phyloP scores from a whole-genome alignment of 73 alveolate genomes.

The Uronychia setigera region DNA sequence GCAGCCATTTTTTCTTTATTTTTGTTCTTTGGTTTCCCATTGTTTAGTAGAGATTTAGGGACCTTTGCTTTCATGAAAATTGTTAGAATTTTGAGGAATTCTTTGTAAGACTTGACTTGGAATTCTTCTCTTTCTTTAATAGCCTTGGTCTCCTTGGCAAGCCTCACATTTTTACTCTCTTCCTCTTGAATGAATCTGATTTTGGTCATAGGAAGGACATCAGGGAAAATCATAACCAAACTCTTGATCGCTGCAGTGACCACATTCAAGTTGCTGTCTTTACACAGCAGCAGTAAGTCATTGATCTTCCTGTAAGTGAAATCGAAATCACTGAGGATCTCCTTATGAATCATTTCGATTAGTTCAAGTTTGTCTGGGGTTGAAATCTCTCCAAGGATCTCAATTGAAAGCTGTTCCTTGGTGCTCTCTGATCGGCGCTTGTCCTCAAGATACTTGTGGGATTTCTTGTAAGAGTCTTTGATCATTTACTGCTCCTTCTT shows the following conservation, averaged over 20 bases:
- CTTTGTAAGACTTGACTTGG: constrained; percentile 34
- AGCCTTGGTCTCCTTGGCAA: constrained; percentile 34
- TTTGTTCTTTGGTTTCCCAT: background rate
- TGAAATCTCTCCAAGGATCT: constrained; percentile 14
- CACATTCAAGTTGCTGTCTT: constrained; percentile 42
- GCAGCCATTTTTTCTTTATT: too few species aligned
- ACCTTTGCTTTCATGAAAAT: constrained; percentile 31
- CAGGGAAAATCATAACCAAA: constrained; percentile 35
- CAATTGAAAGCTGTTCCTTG: constrained; percentile 18
- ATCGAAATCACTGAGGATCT: constrained; percentile 14
- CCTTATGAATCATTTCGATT: constrained; percentile 17
- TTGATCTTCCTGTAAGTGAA: constrained; percentile 32
- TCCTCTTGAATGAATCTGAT: constrained; percentile 33
- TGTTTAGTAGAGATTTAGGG: background rate
- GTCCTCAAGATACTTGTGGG: background rate
- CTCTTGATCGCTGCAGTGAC: constrained; percentile 16
- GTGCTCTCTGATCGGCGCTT: constrained; percentile 1
- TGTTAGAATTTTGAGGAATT: constrained; percentile 43
- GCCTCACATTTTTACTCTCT: constrained; percentile 26
- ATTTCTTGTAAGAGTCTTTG: background rate
- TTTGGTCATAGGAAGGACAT: constrained; percentile 42
- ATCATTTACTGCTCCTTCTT: constrained; percentile 45
- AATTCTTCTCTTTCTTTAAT: constrained; percentile 46
- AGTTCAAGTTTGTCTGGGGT: constrained; percentile 25
- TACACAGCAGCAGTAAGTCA: constrained; percentile 33